These are phyloP conservation scores for Alternaria sp. DNA, from an alignment of 2,329 filamentous ascomycete species.

Conservation along the genomic window DNA sequence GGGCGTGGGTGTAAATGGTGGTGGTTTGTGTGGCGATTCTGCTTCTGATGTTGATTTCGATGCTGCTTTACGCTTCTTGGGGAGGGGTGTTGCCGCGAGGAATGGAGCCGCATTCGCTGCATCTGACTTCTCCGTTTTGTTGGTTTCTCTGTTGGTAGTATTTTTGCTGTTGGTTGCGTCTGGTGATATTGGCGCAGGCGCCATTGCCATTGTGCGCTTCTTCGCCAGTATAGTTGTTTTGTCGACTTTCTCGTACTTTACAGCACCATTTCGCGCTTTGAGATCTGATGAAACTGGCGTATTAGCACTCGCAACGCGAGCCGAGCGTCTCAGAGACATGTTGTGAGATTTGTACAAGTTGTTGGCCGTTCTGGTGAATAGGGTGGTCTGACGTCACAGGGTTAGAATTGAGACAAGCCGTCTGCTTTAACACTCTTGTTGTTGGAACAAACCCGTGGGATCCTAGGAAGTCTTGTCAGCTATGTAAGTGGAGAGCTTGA, in stretches of 20 bases:
- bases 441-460: neutral
- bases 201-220: conserved; percentile 36
- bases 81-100: conserved; percentile 43
- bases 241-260: conserved; percentile 23
- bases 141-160: neutral
- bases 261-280: conserved; percentile 17
- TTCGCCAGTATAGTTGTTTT: conserved; percentile 27
- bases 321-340: conserved; percentile 64
- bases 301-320: conserved; percentile 54
- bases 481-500: conserved; percentile 21
- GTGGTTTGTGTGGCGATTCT: conserved; percentile 31
- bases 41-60: conserved; percentile 4
- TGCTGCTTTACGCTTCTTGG: conserved; percentile 39
- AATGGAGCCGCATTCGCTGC: conserved; percentile 25
- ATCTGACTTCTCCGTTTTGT: conserved; percentile 7
- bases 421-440: neutral
- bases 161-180: conserved; percentile 5
- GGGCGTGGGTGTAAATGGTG: conserved; percentile 57
- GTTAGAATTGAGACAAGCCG: conserved; percentile 57
- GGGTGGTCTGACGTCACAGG: conserved; percentile 35
- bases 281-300: conserved; percentile 29
- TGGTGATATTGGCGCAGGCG: conserved; percentile 16
- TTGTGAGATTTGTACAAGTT: conserved; percentile 17
- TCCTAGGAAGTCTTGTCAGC: conserved; percentile 15
- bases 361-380: conserved; percentile 9